phyloP scores from a whole-genome alignment of 1,284 basidiomycete species.

The Trametes sp. region DNA sequence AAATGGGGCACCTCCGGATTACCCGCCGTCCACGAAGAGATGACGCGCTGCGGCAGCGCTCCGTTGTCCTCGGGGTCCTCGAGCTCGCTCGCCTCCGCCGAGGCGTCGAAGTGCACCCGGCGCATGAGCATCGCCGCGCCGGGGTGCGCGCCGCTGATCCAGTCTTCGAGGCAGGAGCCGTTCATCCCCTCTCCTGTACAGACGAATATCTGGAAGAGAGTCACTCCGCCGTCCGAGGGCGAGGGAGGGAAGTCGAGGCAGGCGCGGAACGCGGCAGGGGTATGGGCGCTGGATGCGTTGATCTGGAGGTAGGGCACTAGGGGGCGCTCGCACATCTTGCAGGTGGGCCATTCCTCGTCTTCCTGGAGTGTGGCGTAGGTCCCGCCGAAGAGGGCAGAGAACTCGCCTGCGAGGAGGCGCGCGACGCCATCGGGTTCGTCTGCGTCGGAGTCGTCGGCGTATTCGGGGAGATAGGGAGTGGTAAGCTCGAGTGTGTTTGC shows the following conservation, averaged over 20 bases:
- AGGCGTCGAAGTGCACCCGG: conserved; percentile 5
- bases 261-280: conserved; percentile 20
- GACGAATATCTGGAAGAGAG: conserved; percentile 22
- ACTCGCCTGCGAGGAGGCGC: conserved; percentile 4
- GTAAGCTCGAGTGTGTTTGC: too few species aligned
- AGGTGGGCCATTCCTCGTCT: conserved; percentile 18
- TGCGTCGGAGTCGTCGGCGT: not conserved
- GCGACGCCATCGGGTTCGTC: not conserved
- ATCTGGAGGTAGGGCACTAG: conserved; percentile 26
- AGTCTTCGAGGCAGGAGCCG: conserved; percentile 9
- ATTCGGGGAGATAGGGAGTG: conserved; percentile 25
- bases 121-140: conserved; percentile 14
- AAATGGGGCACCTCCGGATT: conserved; percentile 5
- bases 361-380: conserved; percentile 11
- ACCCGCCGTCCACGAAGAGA: conserved; percentile 14
- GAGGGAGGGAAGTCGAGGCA: not conserved
- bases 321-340: conserved; percentile 7
- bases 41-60: conserved; percentile 11
- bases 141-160: not conserved
- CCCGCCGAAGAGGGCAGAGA: conserved; percentile 23
- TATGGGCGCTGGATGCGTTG: conserved; percentile 14
- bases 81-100: conserved; percentile 16
- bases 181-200: conserved; percentile 11
- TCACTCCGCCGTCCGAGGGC: conserved; percentile 1
- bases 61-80: too few species aligned